Percentiles rank a stretch among this genome's conserved stretches.
Conservation (phyloP, 768 basidiomycete genomes). For the Pulveroboletus sp. region DNA sequence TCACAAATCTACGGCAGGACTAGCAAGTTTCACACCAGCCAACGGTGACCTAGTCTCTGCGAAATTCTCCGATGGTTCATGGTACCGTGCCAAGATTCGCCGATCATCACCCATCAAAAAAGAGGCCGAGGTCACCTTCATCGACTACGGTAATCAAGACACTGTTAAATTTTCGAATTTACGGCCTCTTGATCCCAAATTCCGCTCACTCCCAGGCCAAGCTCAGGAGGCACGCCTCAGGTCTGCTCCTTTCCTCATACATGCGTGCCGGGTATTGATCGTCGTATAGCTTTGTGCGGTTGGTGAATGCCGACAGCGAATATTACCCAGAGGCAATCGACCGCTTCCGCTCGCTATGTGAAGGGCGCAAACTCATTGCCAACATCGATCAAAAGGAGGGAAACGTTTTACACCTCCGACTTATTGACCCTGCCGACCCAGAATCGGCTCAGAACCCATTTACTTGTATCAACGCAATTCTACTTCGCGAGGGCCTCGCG, state of each 20-base stretch:
- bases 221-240: conserved; percentile 93
- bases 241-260: conserved; percentile 34
- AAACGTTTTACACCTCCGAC: conserved; percentile 74
- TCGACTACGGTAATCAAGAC: conserved; percentile 95
- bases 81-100: conserved; percentile 95
- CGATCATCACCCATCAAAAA: conserved; percentile 85
- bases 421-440: conserved; percentile 86
- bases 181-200: conserved; percentile 85
- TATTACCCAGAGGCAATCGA: conserved; percentile 84
- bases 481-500: conserved; percentile 86
- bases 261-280: background rate
- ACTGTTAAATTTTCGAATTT: conserved; percentile 78
- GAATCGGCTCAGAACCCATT: conserved; percentile 62
- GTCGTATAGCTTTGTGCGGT: conserved; percentile 73
- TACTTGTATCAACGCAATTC: conserved; percentile 84
- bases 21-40: conserved; percentile 75
- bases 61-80: conserved; percentile 89
- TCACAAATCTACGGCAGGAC: conserved; percentile 63
- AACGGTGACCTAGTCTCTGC: conserved; percentile 91
- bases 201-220: conserved; percentile 88
- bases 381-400: conserved; percentile 90
- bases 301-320: conserved; percentile 78
- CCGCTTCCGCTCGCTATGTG: conserved; percentile 80
- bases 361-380: conserved; percentile 95
- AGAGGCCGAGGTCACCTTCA: conserved; percentile 93